Evolutionary conservation across 2,329 filamentous ascomycete species (phyloP), one percentile per base, ranked within the genome.

Genomic region (Aspergillus fijiensis): DNA sequence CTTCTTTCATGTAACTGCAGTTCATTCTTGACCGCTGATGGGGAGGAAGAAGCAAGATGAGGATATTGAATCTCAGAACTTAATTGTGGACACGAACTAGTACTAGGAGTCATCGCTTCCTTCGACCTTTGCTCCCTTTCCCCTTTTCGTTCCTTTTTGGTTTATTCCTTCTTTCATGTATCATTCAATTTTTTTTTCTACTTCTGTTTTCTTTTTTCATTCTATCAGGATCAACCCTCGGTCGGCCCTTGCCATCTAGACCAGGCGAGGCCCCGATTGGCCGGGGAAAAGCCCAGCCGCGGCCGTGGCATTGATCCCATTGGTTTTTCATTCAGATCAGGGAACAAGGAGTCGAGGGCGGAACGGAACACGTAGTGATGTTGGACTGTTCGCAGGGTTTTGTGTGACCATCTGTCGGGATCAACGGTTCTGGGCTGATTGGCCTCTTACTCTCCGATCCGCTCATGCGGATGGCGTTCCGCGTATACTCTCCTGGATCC

Each of bases 351-450:
- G 29, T 33, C 27, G 27, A 48, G 42, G 27, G 53, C 53, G 53
- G 53, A 35, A 55, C 53, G 53, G 53, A 55, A 55, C 53, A 55
- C 42, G 53, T 55, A 55, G 53, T 42, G 39, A 14, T 42, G 14
- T 16, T 42, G 39, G 39, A 42, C 14, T 42, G 39, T 55, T 55
- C 53, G 53, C 53, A 55, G 53, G 45, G 27, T 27, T 55, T 48
- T 55, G 42, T 55, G 53, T 55, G 53, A 55, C 53, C 29, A 27
- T 48, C 53, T 49, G 53, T 55, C 53, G 53, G 53, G 53, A 55
- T 55, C 53, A 55, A 55, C 53, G 53, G 53, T 55, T 55, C 25
- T 55, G 53, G 53, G 31, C n/a, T 55, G 53, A 55, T 55, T 55
- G 53, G 53, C 42, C 9, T 55, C 42, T 55, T 55, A 55, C 53